Base-by-base conservation (phyloP, 1,284 basidiomycete species). In the Gymnopus androsaceus region DNA sequence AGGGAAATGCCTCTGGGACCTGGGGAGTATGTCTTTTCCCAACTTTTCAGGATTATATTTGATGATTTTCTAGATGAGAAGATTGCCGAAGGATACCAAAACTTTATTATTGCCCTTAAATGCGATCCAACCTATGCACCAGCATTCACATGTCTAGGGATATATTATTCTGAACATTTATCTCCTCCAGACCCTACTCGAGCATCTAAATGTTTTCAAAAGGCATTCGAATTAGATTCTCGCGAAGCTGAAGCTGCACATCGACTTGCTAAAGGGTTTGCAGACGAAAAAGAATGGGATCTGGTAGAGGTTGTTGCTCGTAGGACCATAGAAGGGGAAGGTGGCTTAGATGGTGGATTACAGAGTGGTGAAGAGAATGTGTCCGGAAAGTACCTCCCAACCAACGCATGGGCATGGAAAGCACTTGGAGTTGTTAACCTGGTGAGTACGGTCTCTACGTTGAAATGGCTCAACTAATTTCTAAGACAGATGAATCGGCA, bases 401-500 rank as follows among this genome's bases (percentile, higher is more conserved):
- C 85, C 40, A 95, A 95, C 64, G 84, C 90, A 2, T 99, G 97
- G 97, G 97, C 97, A 1, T 99, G 95, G 95, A 98, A 98, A 71
- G 96, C 97, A 9, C 77, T 97, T 27, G 97, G 97, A 1, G 85
- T 92, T 1, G 95, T 96, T 1, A 94, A 98, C 67, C 76, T 98
- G 74, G 94, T 94, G 65, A 73, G 86, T 72, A 50, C 36, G 17
- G 27, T 40, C 21, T 34, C 37, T 27, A 31, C 40, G 37, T 45
- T 56, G 53, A 49, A 60, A 37, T 49, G 25, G 57, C 55, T 56
- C 12, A 59, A 49, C 27, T 19, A 19, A 21, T 23, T 15, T 55
- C 44, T 11, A 9, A 11, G 61, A 30, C 60, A 95, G 92, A 87
- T 85, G 61, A 85, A 87, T 54, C 82, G 83, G 55, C 87, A 92